These are phyloP conservation scores for Boechera divaricarpa DNA, from an alignment of 345 rosid genomes.

Conservation along the genomic window DNA sequence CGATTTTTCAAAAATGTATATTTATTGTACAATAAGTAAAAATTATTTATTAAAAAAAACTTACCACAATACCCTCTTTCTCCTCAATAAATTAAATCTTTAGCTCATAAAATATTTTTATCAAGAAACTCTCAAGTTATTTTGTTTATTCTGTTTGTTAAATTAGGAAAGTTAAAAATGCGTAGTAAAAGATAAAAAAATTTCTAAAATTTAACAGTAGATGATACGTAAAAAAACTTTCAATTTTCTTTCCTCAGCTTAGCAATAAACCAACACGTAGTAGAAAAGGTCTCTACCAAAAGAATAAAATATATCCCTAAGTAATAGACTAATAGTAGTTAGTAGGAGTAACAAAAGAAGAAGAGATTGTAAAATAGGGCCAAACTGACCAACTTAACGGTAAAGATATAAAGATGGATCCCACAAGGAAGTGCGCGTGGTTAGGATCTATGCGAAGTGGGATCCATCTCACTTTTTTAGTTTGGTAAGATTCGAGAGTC, in stretches of 20 bases:
- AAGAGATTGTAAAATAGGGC: neutral
- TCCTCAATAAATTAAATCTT: neutral
- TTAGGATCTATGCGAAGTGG: conserved; percentile 1
- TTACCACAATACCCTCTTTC: neutral
- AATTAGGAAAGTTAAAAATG: conserved; percentile 1
- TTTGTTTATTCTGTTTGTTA: neutral
- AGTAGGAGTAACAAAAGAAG: neutral
- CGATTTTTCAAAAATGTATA: neutral
- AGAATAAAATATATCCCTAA: neutral
- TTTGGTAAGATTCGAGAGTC: neutral
- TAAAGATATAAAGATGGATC: neutral
- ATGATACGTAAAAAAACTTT: neutral
- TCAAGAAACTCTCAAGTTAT: neutral
- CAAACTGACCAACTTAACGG: neutral
- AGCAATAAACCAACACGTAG: neutral
- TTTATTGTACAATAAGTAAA: neutral
- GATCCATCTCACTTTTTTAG: neutral
- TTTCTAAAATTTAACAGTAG: neutral
- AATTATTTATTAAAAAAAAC: neutral
- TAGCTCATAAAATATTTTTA: neutral
- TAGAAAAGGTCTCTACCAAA: neutral
- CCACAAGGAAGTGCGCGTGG: neutral
- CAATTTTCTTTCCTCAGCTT: neutral
- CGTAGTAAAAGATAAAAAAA: neutral
- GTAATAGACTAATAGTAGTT: too few species aligned